These are phyloP conservation scores for Talaromyces sp. DNA, from an alignment of 2,329 filamentous ascomycete species.

Conservation along the genomic window DNA sequence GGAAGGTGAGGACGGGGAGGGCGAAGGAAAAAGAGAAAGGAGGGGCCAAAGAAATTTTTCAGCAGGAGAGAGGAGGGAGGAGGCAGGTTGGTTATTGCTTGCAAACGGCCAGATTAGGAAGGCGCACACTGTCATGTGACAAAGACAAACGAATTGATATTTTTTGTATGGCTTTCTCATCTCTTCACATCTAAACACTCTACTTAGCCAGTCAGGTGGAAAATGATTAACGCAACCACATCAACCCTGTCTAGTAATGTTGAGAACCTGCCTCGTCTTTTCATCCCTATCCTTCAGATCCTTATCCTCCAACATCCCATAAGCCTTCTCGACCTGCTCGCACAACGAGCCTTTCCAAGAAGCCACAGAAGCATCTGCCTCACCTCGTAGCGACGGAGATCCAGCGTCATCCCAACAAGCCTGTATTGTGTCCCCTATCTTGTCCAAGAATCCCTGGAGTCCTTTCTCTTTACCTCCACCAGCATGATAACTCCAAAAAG, in stretches of 20 bases:
- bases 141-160: neutral
- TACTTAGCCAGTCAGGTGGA: neutral
- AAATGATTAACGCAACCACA: neutral
- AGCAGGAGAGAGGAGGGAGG: neutral
- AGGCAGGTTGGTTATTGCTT: neutral
- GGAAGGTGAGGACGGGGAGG: neutral
- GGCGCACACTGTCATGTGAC: constrained; percentile 10
- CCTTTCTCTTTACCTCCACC: constrained; percentile 53
- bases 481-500: constrained; percentile 58
- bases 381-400: constrained; percentile 30
- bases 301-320: constrained; percentile 15
- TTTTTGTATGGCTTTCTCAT: too few species aligned
- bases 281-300: constrained; percentile 18
- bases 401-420: constrained; percentile 53
- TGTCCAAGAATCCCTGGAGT: constrained; percentile 52
- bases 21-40: neutral
- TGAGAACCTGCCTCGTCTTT: constrained; percentile 18
- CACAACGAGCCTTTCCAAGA: constrained; percentile 11
- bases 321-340: constrained; percentile 17
- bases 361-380: constrained; percentile 31
- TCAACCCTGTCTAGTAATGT: constrained; percentile 12
- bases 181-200: neutral
- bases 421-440: constrained; percentile 55
- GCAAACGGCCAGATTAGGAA: constrained; percentile 11
- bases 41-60: neutral